These are phyloP conservation scores for Gloeopeniophorella convolvens DNA, from an alignment of 768 basidiomycete species.

Conservation along the genomic window DNA sequence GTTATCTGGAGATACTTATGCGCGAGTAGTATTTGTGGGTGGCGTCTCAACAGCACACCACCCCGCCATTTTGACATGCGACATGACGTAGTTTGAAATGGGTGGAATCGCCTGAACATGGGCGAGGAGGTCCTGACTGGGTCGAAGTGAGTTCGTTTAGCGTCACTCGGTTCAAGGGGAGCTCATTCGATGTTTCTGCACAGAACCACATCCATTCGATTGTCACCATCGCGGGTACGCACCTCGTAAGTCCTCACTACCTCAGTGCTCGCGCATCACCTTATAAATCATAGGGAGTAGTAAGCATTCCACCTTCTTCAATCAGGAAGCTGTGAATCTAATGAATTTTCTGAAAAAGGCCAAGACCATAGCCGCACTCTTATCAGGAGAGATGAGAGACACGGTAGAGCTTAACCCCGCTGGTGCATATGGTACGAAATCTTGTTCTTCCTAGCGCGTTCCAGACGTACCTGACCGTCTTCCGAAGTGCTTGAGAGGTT, in stretches of 20 bases:
- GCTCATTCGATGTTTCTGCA: not conserved
- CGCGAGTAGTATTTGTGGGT: constrained; percentile 75
- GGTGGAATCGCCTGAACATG: constrained; percentile 85
- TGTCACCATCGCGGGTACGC: constrained; percentile 79
- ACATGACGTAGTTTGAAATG: constrained; percentile 69
- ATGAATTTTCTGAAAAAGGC: constrained; percentile 39
- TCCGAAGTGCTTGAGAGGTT: constrained; percentile 70
- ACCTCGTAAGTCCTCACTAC: constrained; percentile 48
- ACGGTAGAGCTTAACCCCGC: constrained; percentile 82
- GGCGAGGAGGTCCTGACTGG: constrained; percentile 81
- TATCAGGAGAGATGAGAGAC: constrained; percentile 95
- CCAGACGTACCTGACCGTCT: not conserved
- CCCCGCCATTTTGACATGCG: too few species aligned
- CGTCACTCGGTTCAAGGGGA: not conserved
- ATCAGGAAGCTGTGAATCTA: not conserved
- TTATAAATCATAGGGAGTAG: constrained; percentile 53
- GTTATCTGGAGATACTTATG: not conserved
- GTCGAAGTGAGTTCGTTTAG: constrained; percentile 59
- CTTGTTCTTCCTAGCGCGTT: not conserved
- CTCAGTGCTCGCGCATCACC: not conserved
- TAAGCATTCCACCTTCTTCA: constrained; percentile 30
- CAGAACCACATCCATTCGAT: constrained; percentile 83
- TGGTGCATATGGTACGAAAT: constrained; percentile 57
- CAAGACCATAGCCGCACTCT: constrained; percentile 92
- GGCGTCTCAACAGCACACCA: constrained; percentile 25